These are phyloP conservation scores for Fusarium illudens DNA, from an alignment of 2,329 filamentous ascomycete genomes.

Conservation along the genomic window DNA sequence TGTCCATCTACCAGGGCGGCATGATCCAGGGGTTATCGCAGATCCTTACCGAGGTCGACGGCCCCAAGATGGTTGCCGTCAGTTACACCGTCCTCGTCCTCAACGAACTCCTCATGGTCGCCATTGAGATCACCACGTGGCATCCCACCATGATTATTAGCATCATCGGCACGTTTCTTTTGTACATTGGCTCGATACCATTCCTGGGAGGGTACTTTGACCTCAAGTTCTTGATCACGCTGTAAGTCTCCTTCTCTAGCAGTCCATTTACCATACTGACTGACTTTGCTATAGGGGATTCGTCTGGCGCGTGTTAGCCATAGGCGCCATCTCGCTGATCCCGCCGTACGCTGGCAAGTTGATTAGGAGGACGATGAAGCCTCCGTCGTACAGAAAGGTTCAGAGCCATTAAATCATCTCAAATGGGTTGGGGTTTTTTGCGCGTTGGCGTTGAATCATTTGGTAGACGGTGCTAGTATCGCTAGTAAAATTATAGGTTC, in stretches of 20 bases:
- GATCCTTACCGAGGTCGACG: conserved; percentile 81
- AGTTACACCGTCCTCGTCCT: conserved; percentile 91
- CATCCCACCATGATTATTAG: conserved; percentile 89
- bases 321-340: conserved; percentile 80
- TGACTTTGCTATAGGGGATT: conserved; percentile 69
- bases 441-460: conserved; percentile 32
- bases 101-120: conserved; percentile 97
- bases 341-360: conserved; percentile 90
- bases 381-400: conserved; percentile 95
- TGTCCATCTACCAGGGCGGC: conserved; percentile 93
- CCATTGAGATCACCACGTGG: conserved; percentile 96
- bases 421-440: conserved; percentile 17
- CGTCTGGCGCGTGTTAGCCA: conserved; percentile 85
- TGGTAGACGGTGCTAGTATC: conserved; percentile 26
- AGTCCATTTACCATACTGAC: neutral
- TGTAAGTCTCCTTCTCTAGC: conserved; percentile 54
- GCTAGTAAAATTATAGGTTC: conserved; percentile 22
- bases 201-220: conserved; percentile 93
- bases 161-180: conserved; percentile 80
- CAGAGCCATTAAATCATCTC: conserved; percentile 64
- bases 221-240: conserved; percentile 76
- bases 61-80: conserved; percentile 82
- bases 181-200: conserved; percentile 85
- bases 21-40: conserved; percentile 96
- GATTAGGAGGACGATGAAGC: conserved; percentile 84